These are phyloP conservation scores for Mycena amicta DNA, from an alignment of 768 basidiomycete genomes.

Conservation along the genomic window DNA sequence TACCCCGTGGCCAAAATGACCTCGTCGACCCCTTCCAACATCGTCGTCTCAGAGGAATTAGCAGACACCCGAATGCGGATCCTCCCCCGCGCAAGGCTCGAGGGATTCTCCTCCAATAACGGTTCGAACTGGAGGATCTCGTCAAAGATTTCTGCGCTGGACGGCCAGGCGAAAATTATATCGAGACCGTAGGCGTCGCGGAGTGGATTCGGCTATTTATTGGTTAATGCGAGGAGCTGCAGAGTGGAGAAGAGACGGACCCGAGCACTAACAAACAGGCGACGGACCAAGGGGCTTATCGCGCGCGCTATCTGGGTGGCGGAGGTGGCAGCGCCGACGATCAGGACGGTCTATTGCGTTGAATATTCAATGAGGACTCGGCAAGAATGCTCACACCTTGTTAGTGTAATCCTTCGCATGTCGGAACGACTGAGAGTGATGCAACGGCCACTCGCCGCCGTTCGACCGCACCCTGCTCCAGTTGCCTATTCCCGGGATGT, in stretches of 20 bases:
- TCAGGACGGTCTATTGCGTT: constrained; percentile 22
- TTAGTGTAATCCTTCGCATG: constrained; percentile 28
- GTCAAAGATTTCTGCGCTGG: constrained; percentile 28
- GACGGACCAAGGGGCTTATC: constrained; percentile 11
- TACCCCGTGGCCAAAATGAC: constrained; percentile 35
- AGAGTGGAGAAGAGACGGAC: constrained; percentile 1
- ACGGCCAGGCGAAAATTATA: constrained; percentile 25
- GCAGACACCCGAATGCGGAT: background rate
- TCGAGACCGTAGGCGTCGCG: constrained; percentile 5
- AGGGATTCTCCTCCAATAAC: constrained; percentile 1
- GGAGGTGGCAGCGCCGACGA: constrained; percentile 18
- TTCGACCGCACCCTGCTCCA: constrained; percentile 26
- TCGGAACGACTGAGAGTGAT: constrained; percentile 36
- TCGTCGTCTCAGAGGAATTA: background rate
- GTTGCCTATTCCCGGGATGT: constrained; percentile 27
- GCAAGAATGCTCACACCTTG: too few species aligned
- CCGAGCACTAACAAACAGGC: constrained; percentile 19
- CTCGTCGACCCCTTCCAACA: constrained; percentile 27
- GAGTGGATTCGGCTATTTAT: constrained; percentile 26
- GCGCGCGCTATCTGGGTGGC: constrained; percentile 20
- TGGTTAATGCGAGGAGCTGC: constrained; percentile 4
- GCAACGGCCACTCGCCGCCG: constrained; percentile 16
- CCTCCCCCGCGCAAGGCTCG: constrained; percentile 23
- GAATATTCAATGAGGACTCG: too few species aligned
- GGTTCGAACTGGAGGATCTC: constrained; percentile 30